phyloP scores from a whole-genome alignment of 2,329 filamentous ascomycete species.

The Neoarthrinium moseri region DNA sequence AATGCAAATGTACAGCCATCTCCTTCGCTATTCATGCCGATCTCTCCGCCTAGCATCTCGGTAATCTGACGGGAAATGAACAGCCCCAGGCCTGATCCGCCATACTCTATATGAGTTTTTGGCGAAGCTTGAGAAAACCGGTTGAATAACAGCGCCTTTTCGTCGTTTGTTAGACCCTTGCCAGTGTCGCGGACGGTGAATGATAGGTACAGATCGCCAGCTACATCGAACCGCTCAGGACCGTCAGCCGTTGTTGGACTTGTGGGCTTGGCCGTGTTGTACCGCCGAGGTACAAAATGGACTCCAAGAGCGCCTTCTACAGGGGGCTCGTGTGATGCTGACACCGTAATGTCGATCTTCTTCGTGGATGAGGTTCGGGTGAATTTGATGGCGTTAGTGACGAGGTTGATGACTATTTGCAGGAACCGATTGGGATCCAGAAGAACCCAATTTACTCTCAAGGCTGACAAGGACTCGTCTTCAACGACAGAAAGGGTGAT shows the following conservation, averaged over 20 bases:
- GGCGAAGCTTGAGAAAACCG: slow-evolving; percentile 77
- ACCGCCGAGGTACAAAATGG: slow-evolving; percentile 59
- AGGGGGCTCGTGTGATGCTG: slow-evolving; percentile 39
- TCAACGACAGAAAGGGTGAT: slow-evolving; percentile 66
- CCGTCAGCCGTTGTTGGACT: slow-evolving; percentile 7
- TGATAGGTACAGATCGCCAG: slow-evolving; percentile 55
- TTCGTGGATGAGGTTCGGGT: slow-evolving; percentile 63
- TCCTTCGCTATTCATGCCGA: slow-evolving; percentile 70
- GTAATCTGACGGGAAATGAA: slow-evolving; percentile 80
- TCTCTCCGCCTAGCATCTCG: slow-evolving; percentile 77
- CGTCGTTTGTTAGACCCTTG: slow-evolving; percentile 67
- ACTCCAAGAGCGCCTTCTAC: slow-evolving; percentile 44
- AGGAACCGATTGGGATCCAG: slow-evolving; percentile 73
- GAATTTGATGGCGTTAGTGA: slow-evolving; percentile 82
- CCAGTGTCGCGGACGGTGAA: slow-evolving; percentile 79
- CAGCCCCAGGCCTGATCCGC: slow-evolving; percentile 74
- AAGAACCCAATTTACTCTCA: slow-evolving; percentile 62
- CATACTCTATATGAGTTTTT: slow-evolving; percentile 75
- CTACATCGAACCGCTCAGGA: background rate
- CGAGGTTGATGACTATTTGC: slow-evolving; percentile 77
- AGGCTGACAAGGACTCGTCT: slow-evolving; percentile 57
- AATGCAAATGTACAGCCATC: slow-evolving; percentile 76
- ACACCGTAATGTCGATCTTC: slow-evolving; percentile 49
- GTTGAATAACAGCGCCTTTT: slow-evolving; percentile 74
- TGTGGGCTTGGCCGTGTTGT: slow-evolving; percentile 33